Conservation (phyloP, 768 basidiomycete genomes). For the Cystoderma amianthinum region DNA sequence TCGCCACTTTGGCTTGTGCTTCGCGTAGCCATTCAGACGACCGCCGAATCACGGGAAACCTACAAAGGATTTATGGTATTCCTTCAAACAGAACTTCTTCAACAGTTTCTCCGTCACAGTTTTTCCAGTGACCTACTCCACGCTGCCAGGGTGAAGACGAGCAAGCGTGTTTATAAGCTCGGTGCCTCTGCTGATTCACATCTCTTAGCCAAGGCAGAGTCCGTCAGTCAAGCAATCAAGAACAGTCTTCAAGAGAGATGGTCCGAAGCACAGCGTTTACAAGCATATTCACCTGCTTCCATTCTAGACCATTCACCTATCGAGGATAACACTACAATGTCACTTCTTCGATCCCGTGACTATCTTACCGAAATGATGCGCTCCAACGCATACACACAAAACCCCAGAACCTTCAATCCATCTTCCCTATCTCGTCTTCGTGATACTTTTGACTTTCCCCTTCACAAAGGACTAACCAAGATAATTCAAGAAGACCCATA, state of each 20-base stretch:
- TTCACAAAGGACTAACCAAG: constrained; percentile 2
- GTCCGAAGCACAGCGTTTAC: constrained; percentile 24
- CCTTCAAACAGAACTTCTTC: constrained; percentile 22
- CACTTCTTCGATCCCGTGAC: constrained; percentile 17
- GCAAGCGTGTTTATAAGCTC: constrained; percentile 30
- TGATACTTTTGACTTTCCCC: constrained; percentile 5
- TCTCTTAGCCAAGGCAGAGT: constrained; percentile 11
- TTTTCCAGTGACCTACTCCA: constrained; percentile 25
- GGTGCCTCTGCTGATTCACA: constrained; percentile 12
- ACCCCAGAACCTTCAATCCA: constrained; percentile 10
- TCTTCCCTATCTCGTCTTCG: constrained; percentile 11
- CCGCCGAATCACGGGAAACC: constrained; percentile 12
- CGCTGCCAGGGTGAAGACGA: constrained; percentile 26
- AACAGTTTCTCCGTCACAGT: constrained; percentile 10
- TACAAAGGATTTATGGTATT: constrained; percentile 47
- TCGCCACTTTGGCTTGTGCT: constrained; percentile 44
- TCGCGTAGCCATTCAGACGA: constrained; percentile 37
- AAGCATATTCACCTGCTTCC: too few species aligned
- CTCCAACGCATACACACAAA: not conserved
- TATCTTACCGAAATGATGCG: constrained; percentile 17
- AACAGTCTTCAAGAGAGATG: constrained; percentile 24
- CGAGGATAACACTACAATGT: too few species aligned
- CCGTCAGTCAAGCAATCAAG: constrained; percentile 11
- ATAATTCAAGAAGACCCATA: constrained; percentile 2
- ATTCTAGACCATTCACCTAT: too few species aligned